Evolutionary conservation across 345 rosid species (phyloP), one percentile per base, ranked within the genome.

Genomic region (Linum tenue): DNA sequence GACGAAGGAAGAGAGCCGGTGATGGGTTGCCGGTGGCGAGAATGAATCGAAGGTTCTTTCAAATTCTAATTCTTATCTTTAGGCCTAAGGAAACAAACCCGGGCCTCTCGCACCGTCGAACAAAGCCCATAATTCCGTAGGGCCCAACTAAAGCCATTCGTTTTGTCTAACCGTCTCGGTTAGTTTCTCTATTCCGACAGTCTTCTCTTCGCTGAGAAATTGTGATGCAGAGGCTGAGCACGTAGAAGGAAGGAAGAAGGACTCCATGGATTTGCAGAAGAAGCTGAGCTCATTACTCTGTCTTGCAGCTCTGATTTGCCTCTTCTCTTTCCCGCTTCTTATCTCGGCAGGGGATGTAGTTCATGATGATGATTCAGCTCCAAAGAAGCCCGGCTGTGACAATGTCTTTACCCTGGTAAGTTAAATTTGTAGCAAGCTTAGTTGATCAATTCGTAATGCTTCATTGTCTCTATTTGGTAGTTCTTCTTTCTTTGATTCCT

Each of bases 301-400:
- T 14, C 2, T 70, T 9, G 62, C 73, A 7, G 67, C 80, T 66
- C 65, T 82, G 76, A 74, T 90, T 77, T 78, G 73, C 59, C 79
- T 94, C 67, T 56, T 70, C 65, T 76, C 68, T 78, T 67, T 35
- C 37, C 77, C 80, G 1, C 80, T 70, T 73, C 59, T 81, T 2
- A 96, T 80, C 39, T 55, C 67, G 15, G 92, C 97, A 56, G 95
- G 99, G 16, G 99, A 91, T 74, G 91, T 91, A 40, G 96, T 91
- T 38, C 96, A 94, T 64, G 90, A 85, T n/a, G 97, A 94, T 69
- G 80, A 87, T 69, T 74, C 53, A 64, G 86, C 96, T 73, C 99
- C 99, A 11, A 91, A 91, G 86, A 87, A 87, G 82, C 97, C 99
- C 16, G 96, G 99, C 14, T 95, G 99, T 69, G 96, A 83, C 65